Conservation (phyloP, 2,329 filamentous ascomycete species). For the Curvularia hawaiiensis region DNA sequence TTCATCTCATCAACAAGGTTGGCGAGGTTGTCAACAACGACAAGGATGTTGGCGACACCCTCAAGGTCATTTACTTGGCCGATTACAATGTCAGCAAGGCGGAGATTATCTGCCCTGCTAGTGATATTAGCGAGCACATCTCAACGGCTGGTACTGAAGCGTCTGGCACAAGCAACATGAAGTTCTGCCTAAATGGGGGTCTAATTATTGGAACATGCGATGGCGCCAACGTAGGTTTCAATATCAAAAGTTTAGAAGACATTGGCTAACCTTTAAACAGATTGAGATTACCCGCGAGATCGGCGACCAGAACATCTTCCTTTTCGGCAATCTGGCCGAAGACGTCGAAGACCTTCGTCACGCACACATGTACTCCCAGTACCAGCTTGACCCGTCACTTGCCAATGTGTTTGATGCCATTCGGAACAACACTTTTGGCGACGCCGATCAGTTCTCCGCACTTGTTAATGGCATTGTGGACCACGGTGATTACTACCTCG, state of each 20-base stretch:
- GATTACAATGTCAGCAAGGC: constrained; percentile 99
- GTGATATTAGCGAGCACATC: constrained; percentile 97
- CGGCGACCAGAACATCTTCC: constrained; percentile 96
- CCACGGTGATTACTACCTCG: constrained; percentile 96
- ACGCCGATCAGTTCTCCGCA: constrained; percentile 76
- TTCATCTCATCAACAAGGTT: constrained; percentile 93
- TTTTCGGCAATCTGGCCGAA: constrained; percentile 94
- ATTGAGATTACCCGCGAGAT: constrained; percentile 98
- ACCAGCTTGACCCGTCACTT: constrained; percentile 77
- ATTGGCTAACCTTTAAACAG: constrained; percentile 47
- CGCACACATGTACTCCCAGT: constrained; percentile 80
- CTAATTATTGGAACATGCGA: constrained; percentile 98
- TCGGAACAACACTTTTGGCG: constrained; percentile 79
- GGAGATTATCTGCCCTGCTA: constrained; percentile 93
- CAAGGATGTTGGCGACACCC: constrained; percentile 84
- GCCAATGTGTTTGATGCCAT: constrained; percentile 84
- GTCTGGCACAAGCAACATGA: constrained; percentile 96
- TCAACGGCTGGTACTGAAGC: constrained; percentile 95
- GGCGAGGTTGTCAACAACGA: constrained; percentile 91
- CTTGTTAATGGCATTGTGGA: constrained; percentile 84
- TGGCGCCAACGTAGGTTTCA: constrained; percentile 81
- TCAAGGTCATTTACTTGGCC: constrained; percentile 97
- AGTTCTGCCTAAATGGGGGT: constrained; percentile 96
- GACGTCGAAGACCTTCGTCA: constrained; percentile 97
- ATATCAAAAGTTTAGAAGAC: background rate